Evolutionary conservation across 108 stramenopile genomes (phyloP), one percentile per base, ranked within the genome.

Genomic region (Nitzschia sp.): DNA sequence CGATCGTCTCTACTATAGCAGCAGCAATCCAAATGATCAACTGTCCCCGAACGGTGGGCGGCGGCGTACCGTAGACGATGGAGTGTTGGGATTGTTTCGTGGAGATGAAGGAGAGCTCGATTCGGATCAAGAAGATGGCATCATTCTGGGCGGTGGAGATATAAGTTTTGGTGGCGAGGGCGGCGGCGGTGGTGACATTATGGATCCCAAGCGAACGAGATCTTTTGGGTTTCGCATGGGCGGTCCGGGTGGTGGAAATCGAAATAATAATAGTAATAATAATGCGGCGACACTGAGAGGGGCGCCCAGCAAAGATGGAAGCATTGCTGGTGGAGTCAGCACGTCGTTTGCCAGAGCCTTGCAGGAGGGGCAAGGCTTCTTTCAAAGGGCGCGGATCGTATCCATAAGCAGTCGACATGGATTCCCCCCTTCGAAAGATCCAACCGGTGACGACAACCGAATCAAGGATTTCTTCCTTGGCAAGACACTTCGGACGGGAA

Each of bases 341-440:
- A 70, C 73, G n/a, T 54, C 72, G 47, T 84, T 58, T 54, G 76
- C 76, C 35, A 72, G 61, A 44, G 68, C 75, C 11, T 53, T 84
- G 53, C 58, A 73, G n/a, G 29, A 72, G 17, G 83, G 83, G 3
- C 66, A 79, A 63, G 70, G 70, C n/a, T 86, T 86, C 72, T 86
- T 86, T 62, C 69, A 81, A 57, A 69, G 81, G 29, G 87, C 92
- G 2, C 54, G 83, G 13, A 73, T 93, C 46, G 65, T 86, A 19
- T 75, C 88, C 0, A 73, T 86, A 4, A 72, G 73, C 9, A 38
- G 66, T 1, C 56, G 82, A 25, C 87, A 93, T 63, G 87, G 85
- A 17, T 90, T 93, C 62, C 92, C 92, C 21, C 88, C 88, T 21
- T 86, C 83, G 61, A 89, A 87, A 53, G 86, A 86, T 64, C 85